Percentiles rank a stretch among this genome's conserved stretches.
phyloP scores from a whole-genome alignment of 2,329 filamentous ascomycete genomes.

The Nemania serpens region DNA sequence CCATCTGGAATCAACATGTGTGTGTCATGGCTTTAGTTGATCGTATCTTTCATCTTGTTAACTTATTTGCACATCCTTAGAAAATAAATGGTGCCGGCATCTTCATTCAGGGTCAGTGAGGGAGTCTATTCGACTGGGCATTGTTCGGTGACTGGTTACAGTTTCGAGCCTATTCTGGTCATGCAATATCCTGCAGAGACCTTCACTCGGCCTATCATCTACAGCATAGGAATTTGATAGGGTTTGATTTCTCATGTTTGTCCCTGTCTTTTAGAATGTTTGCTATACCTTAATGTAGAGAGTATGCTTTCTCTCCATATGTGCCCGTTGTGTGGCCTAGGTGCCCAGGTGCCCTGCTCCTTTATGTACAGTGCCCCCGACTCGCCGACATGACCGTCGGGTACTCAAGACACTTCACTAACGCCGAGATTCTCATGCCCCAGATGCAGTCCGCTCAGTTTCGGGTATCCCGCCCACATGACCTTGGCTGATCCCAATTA shows the following conservation, averaged over 20 bases:
- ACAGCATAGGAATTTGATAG: no score
- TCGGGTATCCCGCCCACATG: slow-evolving; percentile 21
- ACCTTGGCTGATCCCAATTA: slow-evolving; percentile 15
- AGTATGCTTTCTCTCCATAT: neutral
- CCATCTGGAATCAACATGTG: no score
- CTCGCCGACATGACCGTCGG: slow-evolving; percentile 12
- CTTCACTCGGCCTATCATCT: neutral
- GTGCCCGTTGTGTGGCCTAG: neutral
- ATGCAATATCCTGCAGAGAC: neutral
- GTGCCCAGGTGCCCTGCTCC: slow-evolving; percentile 13
- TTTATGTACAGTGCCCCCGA: slow-evolving; percentile 24
- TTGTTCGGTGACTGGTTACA: no score
- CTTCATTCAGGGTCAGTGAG: no score
- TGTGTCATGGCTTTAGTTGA: no score
- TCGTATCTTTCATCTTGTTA: no score
- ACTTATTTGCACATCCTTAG: no score
- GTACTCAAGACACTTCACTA: slow-evolving; percentile 5
- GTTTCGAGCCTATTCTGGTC: neutral
- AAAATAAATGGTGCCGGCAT: no score
- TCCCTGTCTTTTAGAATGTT: neutral
- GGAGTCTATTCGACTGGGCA: no score
- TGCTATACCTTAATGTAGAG: no score
- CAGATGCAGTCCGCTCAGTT: slow-evolving; percentile 16
- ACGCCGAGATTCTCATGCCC: slow-evolving; percentile 27
- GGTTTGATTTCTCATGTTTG: neutral